Base-by-base conservation (phyloP, 495 filamentous ascomycete species). In the Lophiostoma macrostomum region DNA sequence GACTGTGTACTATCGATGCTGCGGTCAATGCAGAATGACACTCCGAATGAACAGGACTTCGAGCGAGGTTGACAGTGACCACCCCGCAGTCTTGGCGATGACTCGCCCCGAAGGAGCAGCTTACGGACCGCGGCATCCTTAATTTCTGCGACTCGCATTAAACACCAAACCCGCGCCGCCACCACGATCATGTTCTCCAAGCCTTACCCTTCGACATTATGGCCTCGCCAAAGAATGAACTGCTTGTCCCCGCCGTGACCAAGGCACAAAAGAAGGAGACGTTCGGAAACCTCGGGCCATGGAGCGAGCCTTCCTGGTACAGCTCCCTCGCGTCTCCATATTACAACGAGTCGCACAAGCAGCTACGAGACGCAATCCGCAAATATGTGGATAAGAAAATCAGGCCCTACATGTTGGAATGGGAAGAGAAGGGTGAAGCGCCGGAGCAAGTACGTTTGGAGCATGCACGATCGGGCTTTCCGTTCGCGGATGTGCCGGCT, bases 221-320 rank as follows among this genome's bases (percentile, higher is more conserved):
- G 54, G 38, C 39, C n/a, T 36, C 38, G n/a, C 38, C 30, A 20
- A 56, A 56, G 44, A 45, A 40, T 23, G 36, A 40, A 27, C 13
- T 35, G 16, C 43, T 25, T 29, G 12, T 29, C 22, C 39, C 50
- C 50, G 44, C 51, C 51, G 28, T 47, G 27, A 58, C 46, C 43
- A 8, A 18, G 30, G 16, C 50, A 28, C 24, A 38, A 45, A 61
- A 56, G 34, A 46, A 45, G 30, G 43, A 60, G 18, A 62, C 57
- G n/a, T 66, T 69, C 50, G 67, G 63, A 12, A 63, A 64, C 56
- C 37, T 66, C 13, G 53, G 53, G 4, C 69, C 69, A 14, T 71
- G 69, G 69, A 52, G 42, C 29, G 69, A 71, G 31, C 69, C 69
- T 1, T 58, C 68, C 22, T 70, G 66, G 65, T 64, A 59, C 44